phyloP scores from a whole-genome alignment of 805 yeast genomes.

The Starmerella bombicola region DNA sequence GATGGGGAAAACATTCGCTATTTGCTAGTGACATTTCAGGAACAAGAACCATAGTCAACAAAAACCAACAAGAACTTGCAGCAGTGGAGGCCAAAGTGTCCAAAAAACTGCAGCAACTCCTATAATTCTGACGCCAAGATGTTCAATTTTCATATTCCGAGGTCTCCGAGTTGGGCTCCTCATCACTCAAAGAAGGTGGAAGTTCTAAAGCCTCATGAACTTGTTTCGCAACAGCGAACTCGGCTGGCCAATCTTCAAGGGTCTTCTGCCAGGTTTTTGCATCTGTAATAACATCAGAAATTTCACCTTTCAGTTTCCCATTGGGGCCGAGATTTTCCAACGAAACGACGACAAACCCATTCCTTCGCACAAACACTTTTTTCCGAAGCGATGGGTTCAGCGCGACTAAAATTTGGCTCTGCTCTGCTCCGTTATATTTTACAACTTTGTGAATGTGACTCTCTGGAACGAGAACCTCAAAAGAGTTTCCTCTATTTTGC shows the following conservation, averaged over 20 bases:
- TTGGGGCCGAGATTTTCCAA: constrained; percentile 16
- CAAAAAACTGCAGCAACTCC: not conserved
- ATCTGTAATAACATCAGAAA: constrained; percentile 28
- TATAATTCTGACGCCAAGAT: too few species aligned
- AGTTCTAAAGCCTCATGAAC: constrained; percentile 20
- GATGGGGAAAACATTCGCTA: constrained; percentile 3
- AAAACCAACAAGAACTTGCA: not conserved
- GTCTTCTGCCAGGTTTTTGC: constrained; percentile 27
- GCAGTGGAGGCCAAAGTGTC: not conserved
- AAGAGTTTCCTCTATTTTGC: constrained; percentile 27
- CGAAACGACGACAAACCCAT: constrained; percentile 27
- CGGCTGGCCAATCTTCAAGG: constrained; percentile 26
- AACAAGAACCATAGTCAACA: not conserved
- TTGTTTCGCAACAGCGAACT: constrained; percentile 20
- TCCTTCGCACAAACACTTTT: constrained; percentile 29
- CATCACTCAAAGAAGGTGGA: constrained; percentile 24
- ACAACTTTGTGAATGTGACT: constrained; percentile 13
- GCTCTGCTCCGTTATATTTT: constrained; percentile 7
- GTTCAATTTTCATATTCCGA: too few species aligned
- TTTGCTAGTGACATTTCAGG: constrained; percentile 1
- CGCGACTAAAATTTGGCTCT: constrained; percentile 22
- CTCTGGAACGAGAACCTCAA: constrained; percentile 25
- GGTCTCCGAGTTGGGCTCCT: too few species aligned
- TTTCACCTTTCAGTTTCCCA: constrained; percentile 27
- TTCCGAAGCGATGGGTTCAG: constrained; percentile 29